Base-by-base conservation (phyloP, 2,329 filamentous ascomycete species). In the Gnomoniopsis smithogilvyi region DNA sequence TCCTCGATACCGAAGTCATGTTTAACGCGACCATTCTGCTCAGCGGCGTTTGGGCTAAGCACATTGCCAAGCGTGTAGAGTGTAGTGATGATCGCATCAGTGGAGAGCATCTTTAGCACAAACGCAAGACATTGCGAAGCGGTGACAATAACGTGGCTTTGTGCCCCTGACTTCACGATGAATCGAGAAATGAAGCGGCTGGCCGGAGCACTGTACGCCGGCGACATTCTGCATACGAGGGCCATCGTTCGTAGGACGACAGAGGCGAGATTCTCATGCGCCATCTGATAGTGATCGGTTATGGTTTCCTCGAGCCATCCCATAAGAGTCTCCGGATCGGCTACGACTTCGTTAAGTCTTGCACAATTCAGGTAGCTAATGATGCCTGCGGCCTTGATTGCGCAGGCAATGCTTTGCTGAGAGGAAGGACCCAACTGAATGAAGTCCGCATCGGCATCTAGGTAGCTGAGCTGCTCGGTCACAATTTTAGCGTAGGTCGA, bases 41-140 rank as follows among this genome's bases (percentile, higher is more conserved):
- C 84, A 15, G 80, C 80, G 50, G 84, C 86, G 26, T 4, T 4
- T 6, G 92, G 88, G 66, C 92, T 97, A 15, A 99, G 80, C 3
- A 96, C 89, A 70, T 99, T 99, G 21, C 95, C 95, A n/a, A 99
- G 81, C 0, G 92, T 95, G 74, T 99, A 99, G 11, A 99, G 79
- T 1, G 93, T 98, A 6, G 93, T 96, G 65, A 99, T 98, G 38
- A 96, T 84, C 38, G 92, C 89, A 76, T 99, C 95, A 67, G 96
- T 90, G 1, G 95, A 96, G 14, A 98, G 81, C 67, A 89, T 81
- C 65, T 88, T 88, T 57, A 99, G 78, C 19, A 96, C 86, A 64
- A 88, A 89, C 2, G 93, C 92, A 36, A 99, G 78, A 66, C 90
- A 95, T 64, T 87, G 86, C n/a, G 93, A 92, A 30, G 94, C 94